These are phyloP conservation scores for Cornus kousa DNA, from an alignment of 148 eudicot species.

Conservation along the genomic window DNA sequence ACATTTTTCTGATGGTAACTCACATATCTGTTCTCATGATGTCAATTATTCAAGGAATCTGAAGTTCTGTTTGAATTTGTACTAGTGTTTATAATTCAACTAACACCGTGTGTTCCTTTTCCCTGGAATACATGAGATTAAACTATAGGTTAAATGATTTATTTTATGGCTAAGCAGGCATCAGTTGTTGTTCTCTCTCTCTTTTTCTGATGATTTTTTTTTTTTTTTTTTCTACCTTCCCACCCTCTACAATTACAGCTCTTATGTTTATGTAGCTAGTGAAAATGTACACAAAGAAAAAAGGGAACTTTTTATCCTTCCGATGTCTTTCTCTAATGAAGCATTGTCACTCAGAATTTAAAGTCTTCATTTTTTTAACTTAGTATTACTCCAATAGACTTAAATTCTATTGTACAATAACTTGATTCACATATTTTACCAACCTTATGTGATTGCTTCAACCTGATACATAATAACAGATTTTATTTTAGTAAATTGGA, in stretches of 20 bases:
- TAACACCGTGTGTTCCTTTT: not conserved
- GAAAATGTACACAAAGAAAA: too few species aligned
- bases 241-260: not conserved
- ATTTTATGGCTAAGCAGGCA: not conserved
- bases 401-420: not conserved
- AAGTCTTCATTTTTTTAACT: not conserved
- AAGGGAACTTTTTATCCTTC: not conserved
- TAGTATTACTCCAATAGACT: not conserved
- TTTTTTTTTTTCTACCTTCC: slow-evolving; percentile 2
- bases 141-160: not conserved
- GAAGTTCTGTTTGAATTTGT: slow-evolving; percentile 5
- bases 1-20: slow-evolving; percentile 55
- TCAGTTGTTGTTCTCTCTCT: not conserved
- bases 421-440: not conserved
- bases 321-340: not conserved
- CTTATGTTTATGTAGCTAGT: not conserved
- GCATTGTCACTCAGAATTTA: not conserved
- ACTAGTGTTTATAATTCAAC: slow-evolving; percentile 4
- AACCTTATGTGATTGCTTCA: not conserved
- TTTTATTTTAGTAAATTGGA: too few species aligned
- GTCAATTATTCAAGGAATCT: slow-evolving; percentile 14
- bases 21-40: slow-evolving; percentile 38
- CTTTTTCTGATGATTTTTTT: not conserved
- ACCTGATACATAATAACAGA: not conserved
- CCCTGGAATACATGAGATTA: too few species aligned